Conservation (phyloP, 768 basidiomycete species). For the Termitomyces sp. region DNA sequence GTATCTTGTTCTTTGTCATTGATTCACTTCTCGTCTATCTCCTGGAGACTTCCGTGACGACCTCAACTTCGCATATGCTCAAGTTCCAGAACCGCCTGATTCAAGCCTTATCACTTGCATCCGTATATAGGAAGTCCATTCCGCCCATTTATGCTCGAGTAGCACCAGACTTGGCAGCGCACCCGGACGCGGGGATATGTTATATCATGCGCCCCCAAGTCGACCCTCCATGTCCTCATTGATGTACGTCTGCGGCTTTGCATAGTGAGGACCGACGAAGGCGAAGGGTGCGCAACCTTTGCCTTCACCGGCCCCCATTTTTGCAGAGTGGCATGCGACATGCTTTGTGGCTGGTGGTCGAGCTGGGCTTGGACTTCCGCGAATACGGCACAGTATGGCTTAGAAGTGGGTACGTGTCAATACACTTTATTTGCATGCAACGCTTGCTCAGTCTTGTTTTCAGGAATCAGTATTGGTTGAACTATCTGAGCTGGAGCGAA, state of each 20-base stretch:
- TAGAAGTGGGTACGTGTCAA: not conserved
- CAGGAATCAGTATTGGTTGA: not conserved
- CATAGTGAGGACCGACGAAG: not conserved
- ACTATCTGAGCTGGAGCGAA: not conserved
- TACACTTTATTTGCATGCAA: not conserved
- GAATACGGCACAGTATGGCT: not conserved
- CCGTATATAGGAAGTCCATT: not conserved
- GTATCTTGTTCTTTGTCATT: not conserved
- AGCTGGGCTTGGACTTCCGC: not conserved
- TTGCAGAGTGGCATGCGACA: not conserved
- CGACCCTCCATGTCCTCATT: not conserved
- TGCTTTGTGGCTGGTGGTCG: not conserved
- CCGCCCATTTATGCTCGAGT: not conserved
- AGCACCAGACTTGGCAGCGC: not conserved
- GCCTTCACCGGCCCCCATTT: not conserved
- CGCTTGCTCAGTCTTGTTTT: not conserved
- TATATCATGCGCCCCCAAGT: not conserved
- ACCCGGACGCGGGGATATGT: conserved; percentile 1
- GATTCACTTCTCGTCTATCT: not conserved
- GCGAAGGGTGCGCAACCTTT: not conserved
- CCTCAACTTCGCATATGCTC: not conserved
- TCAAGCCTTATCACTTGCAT: not conserved
- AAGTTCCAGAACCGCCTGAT: not conserved
- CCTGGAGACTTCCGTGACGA: not conserved
- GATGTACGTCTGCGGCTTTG: not conserved